Evolutionary conservation across 2,329 filamentous ascomycete species (phyloP).

Genomic region (Cladophialophora yegresii): DNA sequence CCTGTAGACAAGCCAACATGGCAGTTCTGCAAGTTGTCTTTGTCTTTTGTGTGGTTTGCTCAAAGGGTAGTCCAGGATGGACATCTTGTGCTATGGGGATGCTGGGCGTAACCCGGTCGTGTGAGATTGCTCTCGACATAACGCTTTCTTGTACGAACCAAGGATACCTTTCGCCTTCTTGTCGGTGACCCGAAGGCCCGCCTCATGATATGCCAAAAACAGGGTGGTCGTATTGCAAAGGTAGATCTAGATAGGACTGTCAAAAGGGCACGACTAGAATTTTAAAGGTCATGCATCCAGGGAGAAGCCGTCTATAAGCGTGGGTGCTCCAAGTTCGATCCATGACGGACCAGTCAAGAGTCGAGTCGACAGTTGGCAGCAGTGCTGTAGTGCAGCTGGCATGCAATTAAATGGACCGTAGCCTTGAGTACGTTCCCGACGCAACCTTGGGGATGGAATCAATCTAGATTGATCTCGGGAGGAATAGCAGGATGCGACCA

Average conservation of each 20-base stretch:
- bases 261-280: not conserved
- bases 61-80: too few species aligned
- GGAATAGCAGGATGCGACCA: not conserved
- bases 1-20: too few species aligned
- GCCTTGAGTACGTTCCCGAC: not conserved
- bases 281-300: not conserved
- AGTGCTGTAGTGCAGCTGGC: not conserved
- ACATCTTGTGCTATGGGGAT: too few species aligned
- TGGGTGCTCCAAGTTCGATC: not conserved
- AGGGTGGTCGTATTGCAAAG: not conserved
- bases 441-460: not conserved
- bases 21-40: too few species aligned
- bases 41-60: too few species aligned
- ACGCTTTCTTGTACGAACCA: too few species aligned
- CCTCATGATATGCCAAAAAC: not conserved
- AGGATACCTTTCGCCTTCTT: not conserved
- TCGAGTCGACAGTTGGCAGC: not conserved
- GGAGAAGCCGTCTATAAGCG: not conserved
- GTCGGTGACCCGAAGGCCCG: not conserved
- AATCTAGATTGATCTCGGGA: not conserved
- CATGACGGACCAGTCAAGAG: not conserved
- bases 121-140: not conserved
- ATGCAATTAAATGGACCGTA: not conserved
- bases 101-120: not conserved
- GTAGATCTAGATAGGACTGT: not conserved